Evolutionary conservation across 495 filamentous ascomycete species (phyloP), one percentile per base, ranked within the genome.

Genomic region (Podospora pseudocomata): DNA sequence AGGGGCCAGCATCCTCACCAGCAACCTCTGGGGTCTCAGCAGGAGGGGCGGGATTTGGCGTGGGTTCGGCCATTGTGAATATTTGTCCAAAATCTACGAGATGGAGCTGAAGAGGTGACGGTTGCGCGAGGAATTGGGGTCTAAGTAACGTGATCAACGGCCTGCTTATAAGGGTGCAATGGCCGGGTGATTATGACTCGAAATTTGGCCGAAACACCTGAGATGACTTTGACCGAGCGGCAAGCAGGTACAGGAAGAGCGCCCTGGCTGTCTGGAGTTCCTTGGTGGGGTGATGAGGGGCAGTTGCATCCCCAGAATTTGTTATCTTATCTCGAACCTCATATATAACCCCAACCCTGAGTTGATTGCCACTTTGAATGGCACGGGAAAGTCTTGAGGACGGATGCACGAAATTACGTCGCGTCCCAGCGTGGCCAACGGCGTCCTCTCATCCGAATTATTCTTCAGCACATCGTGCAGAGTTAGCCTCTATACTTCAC

Each of bases 1-100:
- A 85, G 28, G 71, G 65, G n/a, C 68, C 61, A 2, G 65, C 72
- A 27, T 64, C 74, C 28, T 70, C 75, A 27, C 65, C 76, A 55
- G 67, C 76, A 56, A 44, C 73, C 49, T 60, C 70, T 19, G 71
- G 68, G 54, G 67, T 53, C 49, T 65, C 44, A 18, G 68, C 65
- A 55, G 60, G 28, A 15, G 60, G 34, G 13, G 70, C 70, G 13
- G 70, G 65, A 34, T 62, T 68, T 71, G 9, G 32, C 9, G 71
- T 60, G 7, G 67, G 65, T 63, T 76, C 74, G 27, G 74, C 59
- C 74, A 76, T 76, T 28, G 39, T 49, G 39, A 49, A 49, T 49
- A 13, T 0, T 49, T 49, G 39, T 49, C 39, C 39, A 49, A 13
- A 49, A 49, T 49, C 39, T 49, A 13, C 39, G 7, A 49, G 15